Evolutionary conservation across 192 early-diverging fungal genomes (phyloP).

Genomic region (Coemansia sp.): DNA sequence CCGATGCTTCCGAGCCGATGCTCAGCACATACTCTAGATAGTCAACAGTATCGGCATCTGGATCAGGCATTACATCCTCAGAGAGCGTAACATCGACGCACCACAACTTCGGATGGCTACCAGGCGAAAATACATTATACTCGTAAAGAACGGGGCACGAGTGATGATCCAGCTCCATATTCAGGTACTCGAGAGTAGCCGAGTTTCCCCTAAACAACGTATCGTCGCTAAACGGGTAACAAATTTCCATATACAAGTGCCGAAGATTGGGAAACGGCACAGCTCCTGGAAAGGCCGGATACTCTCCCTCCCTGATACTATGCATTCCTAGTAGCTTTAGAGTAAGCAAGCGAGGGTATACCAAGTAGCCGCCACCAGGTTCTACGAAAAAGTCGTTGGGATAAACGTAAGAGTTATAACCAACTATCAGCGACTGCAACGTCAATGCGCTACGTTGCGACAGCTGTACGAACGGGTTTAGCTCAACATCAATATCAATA

Average conservation of each 20-base stretch:
- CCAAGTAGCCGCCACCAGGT: background rate
- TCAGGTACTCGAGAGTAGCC: background rate
- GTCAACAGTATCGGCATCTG: background rate
- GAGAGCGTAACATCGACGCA: background rate
- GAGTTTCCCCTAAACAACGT: background rate
- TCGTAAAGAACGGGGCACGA: background rate
- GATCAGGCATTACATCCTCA: background rate
- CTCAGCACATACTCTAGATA: background rate
- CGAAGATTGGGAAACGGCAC: background rate
- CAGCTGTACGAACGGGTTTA: background rate
- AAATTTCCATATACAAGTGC: background rate
- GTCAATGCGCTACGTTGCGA: background rate
- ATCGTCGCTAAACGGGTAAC: constrained; percentile 2
- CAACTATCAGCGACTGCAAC: background rate
- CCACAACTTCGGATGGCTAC: background rate
- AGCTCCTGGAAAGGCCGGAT: background rate
- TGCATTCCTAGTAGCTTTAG: background rate
- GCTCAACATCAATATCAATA: background rate
- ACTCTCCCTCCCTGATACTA: too few species aligned
- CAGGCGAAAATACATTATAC: background rate
- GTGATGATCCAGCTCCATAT: background rate
- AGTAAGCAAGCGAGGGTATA: background rate
- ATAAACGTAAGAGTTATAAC: background rate
- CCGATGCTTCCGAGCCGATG: background rate
- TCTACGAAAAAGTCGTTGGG: background rate